phyloP scores from a whole-genome alignment of 2,329 filamentous ascomycete genomes.

The Trichophyton rubrum region DNA sequence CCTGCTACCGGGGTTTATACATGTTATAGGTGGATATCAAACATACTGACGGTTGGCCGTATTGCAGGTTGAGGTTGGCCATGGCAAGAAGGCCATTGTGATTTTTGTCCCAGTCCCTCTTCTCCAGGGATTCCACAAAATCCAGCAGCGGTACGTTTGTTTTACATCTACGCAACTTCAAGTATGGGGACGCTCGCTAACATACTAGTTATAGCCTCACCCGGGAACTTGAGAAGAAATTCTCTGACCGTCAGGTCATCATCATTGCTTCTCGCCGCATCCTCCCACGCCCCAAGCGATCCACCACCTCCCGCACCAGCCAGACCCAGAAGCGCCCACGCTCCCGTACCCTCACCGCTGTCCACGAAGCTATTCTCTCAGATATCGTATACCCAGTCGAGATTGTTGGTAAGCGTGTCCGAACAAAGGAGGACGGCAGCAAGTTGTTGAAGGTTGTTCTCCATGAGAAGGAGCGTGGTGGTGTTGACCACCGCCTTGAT shows the following conservation, averaged over 20 bases:
- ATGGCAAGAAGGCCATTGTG: constrained; percentile 99
- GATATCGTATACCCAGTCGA: constrained; percentile 99
- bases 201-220: constrained; percentile 58
- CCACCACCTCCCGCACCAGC: constrained; percentile 86
- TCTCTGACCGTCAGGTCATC: constrained; percentile 99
- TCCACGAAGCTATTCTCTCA: constrained; percentile 95
- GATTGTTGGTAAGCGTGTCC: constrained; percentile 97
- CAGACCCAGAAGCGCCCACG: constrained; percentile 98
- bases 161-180: neutral
- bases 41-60: neutral
- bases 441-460: constrained; percentile 98
- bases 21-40: neutral
- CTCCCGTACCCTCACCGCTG: constrained; percentile 92
- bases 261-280: constrained; percentile 99
- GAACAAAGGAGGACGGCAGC: constrained; percentile 97
- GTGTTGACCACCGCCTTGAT: constrained; percentile 98
- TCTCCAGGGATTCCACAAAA: constrained; percentile 96
- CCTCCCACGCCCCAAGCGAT: constrained; percentile 95
- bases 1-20: neutral
- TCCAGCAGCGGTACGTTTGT: constrained; percentile 88
- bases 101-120: constrained; percentile 99
- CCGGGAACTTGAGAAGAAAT: constrained; percentile 99
- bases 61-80: constrained; percentile 91
- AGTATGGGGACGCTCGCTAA: neutral
- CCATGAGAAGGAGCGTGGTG: constrained; percentile 99